phyloP scores from a whole-genome alignment of 495 filamentous ascomycete genomes.

The Chaetomidium leptoderma region DNA sequence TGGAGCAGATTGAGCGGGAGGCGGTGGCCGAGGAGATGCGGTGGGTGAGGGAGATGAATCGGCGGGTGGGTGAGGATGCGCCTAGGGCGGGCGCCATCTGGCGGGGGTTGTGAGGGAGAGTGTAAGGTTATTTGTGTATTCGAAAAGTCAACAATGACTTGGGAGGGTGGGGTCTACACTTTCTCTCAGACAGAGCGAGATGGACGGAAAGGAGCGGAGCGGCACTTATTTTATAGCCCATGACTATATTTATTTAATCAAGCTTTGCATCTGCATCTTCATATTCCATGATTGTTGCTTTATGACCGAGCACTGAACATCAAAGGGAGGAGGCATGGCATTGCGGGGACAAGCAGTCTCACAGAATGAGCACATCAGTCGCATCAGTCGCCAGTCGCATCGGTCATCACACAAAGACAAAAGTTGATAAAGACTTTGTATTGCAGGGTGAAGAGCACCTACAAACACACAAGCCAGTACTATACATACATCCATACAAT shows the following conservation, averaged over 20 bases:
- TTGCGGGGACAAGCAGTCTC: too few relatives aligned
- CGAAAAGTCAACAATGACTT: not conserved
- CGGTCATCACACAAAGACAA: not conserved
- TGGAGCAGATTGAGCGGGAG: constrained; percentile 48
- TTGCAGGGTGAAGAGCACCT: constrained; percentile 10
- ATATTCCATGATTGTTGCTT: too few relatives aligned
- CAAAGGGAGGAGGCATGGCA: not conserved
- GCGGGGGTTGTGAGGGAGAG: constrained; percentile 22
- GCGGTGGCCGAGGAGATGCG: constrained; percentile 39
- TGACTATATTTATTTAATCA: too few relatives aligned
- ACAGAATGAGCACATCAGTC: too few relatives aligned
- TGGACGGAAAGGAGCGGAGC: too few relatives aligned
- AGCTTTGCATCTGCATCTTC: too few relatives aligned
- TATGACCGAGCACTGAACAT: too few relatives aligned
- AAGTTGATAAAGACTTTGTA: not conserved
- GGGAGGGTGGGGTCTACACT: not conserved
- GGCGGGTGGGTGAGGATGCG: constrained; percentile 12
- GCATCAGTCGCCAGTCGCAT: too few relatives aligned
- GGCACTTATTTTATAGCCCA: too few relatives aligned
- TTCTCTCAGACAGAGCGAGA: too few relatives aligned
- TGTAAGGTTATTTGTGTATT: not conserved
- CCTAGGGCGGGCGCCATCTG: constrained; percentile 34
- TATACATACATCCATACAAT: not conserved
- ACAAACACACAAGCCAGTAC: not conserved
- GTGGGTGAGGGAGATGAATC: constrained; percentile 49